Base-by-base conservation (phyloP, 1,284 basidiomycete species). In the Papiliotrema nemorosa region DNA sequence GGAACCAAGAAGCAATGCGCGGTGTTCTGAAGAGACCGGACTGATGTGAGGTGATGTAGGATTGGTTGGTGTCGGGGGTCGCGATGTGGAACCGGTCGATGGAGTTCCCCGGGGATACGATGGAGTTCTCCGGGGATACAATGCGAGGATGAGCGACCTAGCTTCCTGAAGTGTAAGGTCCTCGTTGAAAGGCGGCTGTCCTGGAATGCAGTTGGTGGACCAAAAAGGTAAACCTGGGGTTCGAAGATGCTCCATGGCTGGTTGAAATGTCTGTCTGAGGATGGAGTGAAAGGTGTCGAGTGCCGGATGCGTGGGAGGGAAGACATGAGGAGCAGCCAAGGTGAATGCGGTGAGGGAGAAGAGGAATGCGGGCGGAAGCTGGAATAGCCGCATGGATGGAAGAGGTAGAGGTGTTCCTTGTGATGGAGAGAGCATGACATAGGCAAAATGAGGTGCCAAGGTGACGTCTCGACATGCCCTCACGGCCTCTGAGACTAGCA, bases 391-490 rank as follows among this genome's bases (percentile, higher is more conserved):
- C 20, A 75, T 58, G 14, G 65, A 67, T n/a, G 70, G 66, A 3
- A 72, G 58, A 2, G 73, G 73, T 9, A 72, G 60, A 2, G 73
- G 59, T 3, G 70, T 68, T 13, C 64, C 61, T 44, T 61, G 65
- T 20, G 63, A 59, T 7, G 69, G 64, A 25, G 72, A 68, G 40
- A 76, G 64, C 58, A 76, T 69, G 41, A 72, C 62, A 47, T 59
- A 64, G 51, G 70, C 64, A 56, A 69, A 75, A 61, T 71, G 70
- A 16, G 66, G 71, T 22, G 70, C 70, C 37, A 76, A 63, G 12
- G 65, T 59, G 20, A 72, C 63, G 58, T 76, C 75, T 47, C 70
- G 58, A 14, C 69, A 64, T 18, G 73, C 71, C 38, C 72, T 54
- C 29, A 63, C 60, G 18, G 69, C 70, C 55, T 76, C 75, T 1